A percentile compares a stretch with the other conserved stretches of the same genome.
Conservation (phyloP, 2,329 filamentous ascomycete species). For the Pseudogymnoascus sp. region DNA sequence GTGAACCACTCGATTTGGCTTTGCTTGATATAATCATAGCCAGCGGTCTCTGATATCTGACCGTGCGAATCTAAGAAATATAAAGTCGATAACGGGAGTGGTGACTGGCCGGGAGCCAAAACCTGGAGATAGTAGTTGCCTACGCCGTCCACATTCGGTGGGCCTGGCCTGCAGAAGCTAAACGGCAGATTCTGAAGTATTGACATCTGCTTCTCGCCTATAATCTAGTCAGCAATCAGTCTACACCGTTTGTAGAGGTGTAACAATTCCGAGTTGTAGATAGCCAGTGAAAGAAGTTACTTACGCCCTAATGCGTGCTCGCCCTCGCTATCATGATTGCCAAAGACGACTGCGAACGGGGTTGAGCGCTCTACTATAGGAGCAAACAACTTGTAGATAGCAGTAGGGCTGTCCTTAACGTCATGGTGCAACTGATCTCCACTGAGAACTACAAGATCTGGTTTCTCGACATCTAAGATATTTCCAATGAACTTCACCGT, state of each 20-base stretch:
- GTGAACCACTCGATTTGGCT: constrained; percentile 92
- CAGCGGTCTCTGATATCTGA: constrained; percentile 73
- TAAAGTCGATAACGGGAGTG: constrained; percentile 79
- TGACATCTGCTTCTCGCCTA: constrained; percentile 60
- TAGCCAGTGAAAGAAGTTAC: constrained; percentile 24
- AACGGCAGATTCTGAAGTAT: constrained; percentile 78
- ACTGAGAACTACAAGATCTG: constrained; percentile 79
- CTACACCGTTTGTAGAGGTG: constrained; percentile 15
- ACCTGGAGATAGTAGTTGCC: constrained; percentile 92
- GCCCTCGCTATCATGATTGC: constrained; percentile 90
- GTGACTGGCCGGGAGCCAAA: constrained; percentile 62
- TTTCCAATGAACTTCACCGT: constrained; percentile 78
- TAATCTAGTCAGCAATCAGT: constrained; percentile 25
- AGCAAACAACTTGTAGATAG: constrained; percentile 82
- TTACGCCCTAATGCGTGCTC: constrained; percentile 31
- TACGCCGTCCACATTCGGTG: constrained; percentile 72
- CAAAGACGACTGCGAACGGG: constrained; percentile 86
- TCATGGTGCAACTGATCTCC: constrained; percentile 94
- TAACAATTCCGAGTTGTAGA: constrained; percentile 15
- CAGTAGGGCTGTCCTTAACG: constrained; percentile 63
- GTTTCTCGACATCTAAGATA: constrained; percentile 84
- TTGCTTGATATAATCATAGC: constrained; percentile 91
- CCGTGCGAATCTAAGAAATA: constrained; percentile 88
- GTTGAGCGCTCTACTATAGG: constrained; percentile 76
- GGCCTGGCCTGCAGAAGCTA: constrained; percentile 71